These are phyloP conservation scores for Ricinus communis DNA, from an alignment of 345 rosid species.

Conservation along the genomic window DNA sequence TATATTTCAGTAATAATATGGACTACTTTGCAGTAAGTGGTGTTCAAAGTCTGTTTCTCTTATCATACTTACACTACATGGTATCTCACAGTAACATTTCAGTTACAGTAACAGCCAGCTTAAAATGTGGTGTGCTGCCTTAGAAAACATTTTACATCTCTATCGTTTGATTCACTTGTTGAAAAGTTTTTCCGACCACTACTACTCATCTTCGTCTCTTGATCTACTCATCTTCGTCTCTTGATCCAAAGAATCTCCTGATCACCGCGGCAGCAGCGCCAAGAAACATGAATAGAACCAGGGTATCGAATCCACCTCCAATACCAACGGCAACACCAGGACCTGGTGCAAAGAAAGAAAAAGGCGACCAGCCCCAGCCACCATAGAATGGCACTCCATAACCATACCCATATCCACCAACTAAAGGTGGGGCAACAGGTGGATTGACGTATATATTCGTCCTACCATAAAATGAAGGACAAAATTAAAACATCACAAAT, in stretches of 20 bases:
- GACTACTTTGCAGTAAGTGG: too few relatives aligned
- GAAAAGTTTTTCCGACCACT: conserved; percentile 8
- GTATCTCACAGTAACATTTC: not conserved
- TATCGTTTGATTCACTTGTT: not conserved
- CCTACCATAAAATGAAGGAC: conserved; percentile 36
- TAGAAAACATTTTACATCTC: conserved; percentile 11
- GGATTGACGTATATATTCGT: conserved; percentile 91
- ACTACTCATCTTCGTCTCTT: conserved; percentile 65
- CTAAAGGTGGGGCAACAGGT: conserved; percentile 76
- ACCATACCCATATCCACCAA: conserved; percentile 95
- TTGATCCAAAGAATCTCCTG: conserved; percentile 58
- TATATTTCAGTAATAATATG: too few relatives aligned
- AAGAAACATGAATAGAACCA: conserved; percentile 62
- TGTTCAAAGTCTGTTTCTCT: too few relatives aligned
- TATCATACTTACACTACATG: not conserved
- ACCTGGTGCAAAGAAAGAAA: conserved; percentile 84
- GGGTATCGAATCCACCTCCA: conserved; percentile 79
- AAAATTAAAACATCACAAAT: not conserved
- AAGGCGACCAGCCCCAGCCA: conserved; percentile 97
- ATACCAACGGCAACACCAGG: conserved; percentile 76
- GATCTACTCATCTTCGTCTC: conserved; percentile 25
- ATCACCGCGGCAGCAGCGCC: conserved; percentile 82
- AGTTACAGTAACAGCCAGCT: conserved; percentile 8
- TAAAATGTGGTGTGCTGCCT: not conserved
- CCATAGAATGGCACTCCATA: conserved; percentile 74